These are phyloP conservation scores for Colletotrichum ledebouriae DNA, from an alignment of 2,329 filamentous ascomycete genomes.

Conservation along the genomic window DNA sequence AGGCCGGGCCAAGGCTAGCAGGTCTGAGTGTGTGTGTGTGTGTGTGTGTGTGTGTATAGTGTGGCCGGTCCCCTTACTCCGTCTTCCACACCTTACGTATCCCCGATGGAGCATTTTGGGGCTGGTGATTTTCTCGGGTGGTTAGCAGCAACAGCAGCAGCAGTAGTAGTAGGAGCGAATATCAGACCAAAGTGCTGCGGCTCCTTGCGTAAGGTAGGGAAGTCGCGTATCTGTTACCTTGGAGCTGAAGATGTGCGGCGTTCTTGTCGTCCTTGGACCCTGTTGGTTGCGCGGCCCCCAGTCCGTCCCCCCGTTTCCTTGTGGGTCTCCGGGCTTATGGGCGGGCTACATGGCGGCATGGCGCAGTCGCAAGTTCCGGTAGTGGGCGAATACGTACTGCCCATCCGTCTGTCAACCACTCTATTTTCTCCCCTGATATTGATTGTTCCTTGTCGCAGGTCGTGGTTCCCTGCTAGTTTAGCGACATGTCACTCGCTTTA, in stretches of 20 bases:
- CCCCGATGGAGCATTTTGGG: slow-evolving; percentile 17
- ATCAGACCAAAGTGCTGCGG: slow-evolving; percentile 20
- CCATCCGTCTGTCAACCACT: slow-evolving; percentile 7
- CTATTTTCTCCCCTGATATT: neutral
- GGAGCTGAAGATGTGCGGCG: slow-evolving; percentile 17
- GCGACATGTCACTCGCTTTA: neutral
- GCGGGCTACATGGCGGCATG: slow-evolving; percentile 41
- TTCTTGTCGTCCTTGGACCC: slow-evolving; percentile 28
- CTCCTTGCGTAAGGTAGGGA: neutral
- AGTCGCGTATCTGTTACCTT: too few species aligned
- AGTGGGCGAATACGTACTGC: slow-evolving; percentile 3
- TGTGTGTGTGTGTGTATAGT: slow-evolving; percentile 3
- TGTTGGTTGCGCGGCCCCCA: slow-evolving; percentile 40
- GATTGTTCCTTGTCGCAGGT: neutral
- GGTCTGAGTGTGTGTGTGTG: slow-evolving; percentile 1
- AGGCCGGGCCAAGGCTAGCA: slow-evolving; percentile 20
- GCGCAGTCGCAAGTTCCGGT: slow-evolving; percentile 27
- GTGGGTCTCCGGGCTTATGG: slow-evolving; percentile 35
- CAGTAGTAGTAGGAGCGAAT: neutral
- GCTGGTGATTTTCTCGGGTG: slow-evolving; percentile 4
- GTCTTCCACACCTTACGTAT: slow-evolving; percentile 11
- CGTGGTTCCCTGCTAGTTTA: neutral
- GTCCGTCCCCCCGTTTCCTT: slow-evolving; percentile 21
- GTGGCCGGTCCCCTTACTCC: neutral
- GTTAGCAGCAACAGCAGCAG: neutral